A percentile compares a stretch with the other conserved stretches of the same genome.
Conservation (phyloP, 225 moss, liverwort and hornwort genomes). For the Neckera pumila region DNA sequence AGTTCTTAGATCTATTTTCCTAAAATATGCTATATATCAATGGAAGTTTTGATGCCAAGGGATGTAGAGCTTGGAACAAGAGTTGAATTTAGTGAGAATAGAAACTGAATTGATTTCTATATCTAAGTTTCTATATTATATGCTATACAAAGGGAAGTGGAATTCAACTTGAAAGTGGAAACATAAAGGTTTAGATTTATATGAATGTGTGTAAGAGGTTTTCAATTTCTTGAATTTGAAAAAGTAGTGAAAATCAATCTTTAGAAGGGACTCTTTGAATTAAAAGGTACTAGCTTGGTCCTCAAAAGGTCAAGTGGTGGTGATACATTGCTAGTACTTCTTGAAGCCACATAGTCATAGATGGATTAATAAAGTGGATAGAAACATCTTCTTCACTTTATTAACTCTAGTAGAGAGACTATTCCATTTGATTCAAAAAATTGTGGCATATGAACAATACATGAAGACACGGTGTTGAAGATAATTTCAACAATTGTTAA, state of each 20-base stretch:
- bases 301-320: too few species aligned
- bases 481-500: neutral
- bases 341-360: neutral
- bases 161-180: neutral
- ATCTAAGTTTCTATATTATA: too few species aligned
- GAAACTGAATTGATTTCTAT: neutral
- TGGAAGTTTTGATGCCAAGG: neutral
- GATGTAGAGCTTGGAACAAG: neutral
- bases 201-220: too few species aligned
- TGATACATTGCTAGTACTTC: neutral
- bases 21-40: neutral
- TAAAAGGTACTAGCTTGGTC: neutral
- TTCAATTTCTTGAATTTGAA: too few species aligned
- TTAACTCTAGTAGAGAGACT: fast-evolving
- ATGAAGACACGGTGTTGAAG: too few species aligned
- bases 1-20: too few species aligned
- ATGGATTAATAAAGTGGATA: neutral
- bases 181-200: too few species aligned
- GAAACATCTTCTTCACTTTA: neutral
- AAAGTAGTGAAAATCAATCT: too few species aligned
- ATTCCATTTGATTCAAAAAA: neutral
- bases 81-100: neutral
- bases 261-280: neutral
- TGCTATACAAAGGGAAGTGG: neutral
- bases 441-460: neutral